Base-by-base conservation (phyloP, 768 basidiomycete genomes). In the Agrocybe pediades region DNA sequence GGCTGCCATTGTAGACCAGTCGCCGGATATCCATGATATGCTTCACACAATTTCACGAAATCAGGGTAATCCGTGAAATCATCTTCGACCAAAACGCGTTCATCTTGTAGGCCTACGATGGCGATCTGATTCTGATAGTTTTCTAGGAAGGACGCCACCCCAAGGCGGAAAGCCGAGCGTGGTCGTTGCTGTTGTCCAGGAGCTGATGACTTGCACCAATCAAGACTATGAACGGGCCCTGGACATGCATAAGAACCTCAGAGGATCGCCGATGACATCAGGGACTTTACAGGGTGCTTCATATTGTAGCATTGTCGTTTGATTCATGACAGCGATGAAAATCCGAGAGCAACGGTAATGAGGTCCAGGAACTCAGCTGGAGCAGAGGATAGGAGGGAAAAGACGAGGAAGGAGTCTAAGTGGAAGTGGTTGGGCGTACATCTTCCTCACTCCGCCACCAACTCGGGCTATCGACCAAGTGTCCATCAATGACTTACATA, bases 1-100 rank as follows among this genome's bases (percentile, higher is more conserved):
- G 97, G 97, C 60, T 97, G 94, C 91, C 95, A 98, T 63, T 90
- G 93, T 44, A 98, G 71, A 68, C 86, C 89, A 13, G 95, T 98
- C 9, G 93, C 92, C 16, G 97, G 97, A 73, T 96, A 98, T 41
- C 91, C 88, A 59, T 97, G 90, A 58, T 85, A 81, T 1, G 87
- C 84, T 60, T 91, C 86, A 54, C 92, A 93, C 19, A 95, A 81
- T 5, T 88, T 87, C 36, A 87, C 85, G 67, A 96, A 97, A 73
- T 95, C 91, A 8, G 88, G 82, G 65, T 92, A 91, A 66, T 89
- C 85, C 33, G 82, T 83, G 63, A 84, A 89, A 64, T 92, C 88
- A 60, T 92, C 90, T 61, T 92, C 90, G 3, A 90, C 88, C 11
- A 94, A 80, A n/a, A 91, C 88, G 23, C 89, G 84, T 62, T 95